Evolutionary conservation across 129 eudicot genomes (phyloP).

Genomic region (Gnaphalium uliginosum): DNA sequence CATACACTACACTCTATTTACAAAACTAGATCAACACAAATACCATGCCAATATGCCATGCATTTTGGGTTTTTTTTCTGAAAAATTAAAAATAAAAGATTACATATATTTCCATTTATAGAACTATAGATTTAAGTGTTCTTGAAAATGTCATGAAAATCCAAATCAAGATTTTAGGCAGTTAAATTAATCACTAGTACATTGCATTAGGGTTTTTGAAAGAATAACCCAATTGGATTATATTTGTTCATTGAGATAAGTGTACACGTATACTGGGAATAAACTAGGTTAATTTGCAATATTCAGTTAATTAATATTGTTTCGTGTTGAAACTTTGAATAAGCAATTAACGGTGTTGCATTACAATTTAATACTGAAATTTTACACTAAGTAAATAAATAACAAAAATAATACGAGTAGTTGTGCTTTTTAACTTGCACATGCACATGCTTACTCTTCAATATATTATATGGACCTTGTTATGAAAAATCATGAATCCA

Average conservation of each 20-base stretch:
- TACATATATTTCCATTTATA: constrained; percentile 4
- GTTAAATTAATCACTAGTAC: constrained; percentile 24
- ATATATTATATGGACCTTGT: no score
- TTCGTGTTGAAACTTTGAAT: no score
- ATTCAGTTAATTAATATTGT: no score
- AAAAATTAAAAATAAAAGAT: neutral
- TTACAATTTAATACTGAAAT: no score
- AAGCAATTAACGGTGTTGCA: no score
- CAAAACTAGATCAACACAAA: neutral
- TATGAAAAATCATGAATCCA: no score
- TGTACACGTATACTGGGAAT: neutral
- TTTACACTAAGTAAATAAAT: no score
- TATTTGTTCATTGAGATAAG: constrained; percentile 13
- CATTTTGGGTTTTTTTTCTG: constrained; percentile 8
- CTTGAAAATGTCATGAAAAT: constrained; percentile 21
- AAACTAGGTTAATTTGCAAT: no score
- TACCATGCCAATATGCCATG: neutral
- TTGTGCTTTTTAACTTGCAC: no score
- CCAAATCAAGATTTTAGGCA: constrained; percentile 15
- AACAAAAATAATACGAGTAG: no score
- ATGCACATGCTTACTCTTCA: no score
- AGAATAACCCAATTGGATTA: constrained; percentile 22
- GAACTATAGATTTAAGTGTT: constrained; percentile 24
- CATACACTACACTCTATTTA: no score
- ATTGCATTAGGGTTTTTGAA: constrained; percentile 27